Percentiles rank a stretch among this genome's conserved stretches.
These are phyloP conservation scores for Botrytis elliptica DNA, from an alignment of 2,329 filamentous ascomycete genomes.

Conservation along the genomic window DNA sequence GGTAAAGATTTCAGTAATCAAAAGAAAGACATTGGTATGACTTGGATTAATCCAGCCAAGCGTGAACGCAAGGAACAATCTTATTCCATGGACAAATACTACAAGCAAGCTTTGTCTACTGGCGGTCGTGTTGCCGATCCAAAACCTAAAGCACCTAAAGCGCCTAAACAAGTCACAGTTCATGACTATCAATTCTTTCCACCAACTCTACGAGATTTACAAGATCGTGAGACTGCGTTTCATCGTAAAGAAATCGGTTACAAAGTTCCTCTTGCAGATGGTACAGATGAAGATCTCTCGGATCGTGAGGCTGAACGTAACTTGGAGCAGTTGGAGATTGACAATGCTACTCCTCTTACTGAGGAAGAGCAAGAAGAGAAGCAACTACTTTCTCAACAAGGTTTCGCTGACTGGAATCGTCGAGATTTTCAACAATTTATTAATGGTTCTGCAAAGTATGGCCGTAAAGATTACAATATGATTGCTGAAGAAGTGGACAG, in stretches of 20 bases:
- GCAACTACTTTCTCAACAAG: slow-evolving; percentile 73
- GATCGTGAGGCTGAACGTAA: slow-evolving; percentile 86
- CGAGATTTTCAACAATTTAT: slow-evolving; percentile 98
- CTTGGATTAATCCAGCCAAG: slow-evolving; percentile 98
- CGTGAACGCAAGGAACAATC: slow-evolving; percentile 97
- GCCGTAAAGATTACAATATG: slow-evolving; percentile 77
- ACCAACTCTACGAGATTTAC: slow-evolving; percentile 75
- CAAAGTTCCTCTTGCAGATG: slow-evolving; percentile 86
- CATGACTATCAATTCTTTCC: slow-evolving; percentile 99
- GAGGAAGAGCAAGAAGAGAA: slow-evolving; percentile 91
- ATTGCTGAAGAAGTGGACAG: slow-evolving; percentile 90
- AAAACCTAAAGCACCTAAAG: slow-evolving; percentile 92
- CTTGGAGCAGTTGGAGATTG: slow-evolving; percentile 86
- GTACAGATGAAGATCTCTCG: slow-evolving; percentile 80
- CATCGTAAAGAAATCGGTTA: slow-evolving; percentile 96
- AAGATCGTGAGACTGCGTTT: slow-evolving; percentile 93
- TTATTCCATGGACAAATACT: slow-evolving; percentile 99
- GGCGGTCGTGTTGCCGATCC: slow-evolving; percentile 75
- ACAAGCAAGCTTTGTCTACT: slow-evolving; percentile 83
- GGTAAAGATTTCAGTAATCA: slow-evolving; percentile 90
- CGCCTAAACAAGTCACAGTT: slow-evolving; percentile 86
- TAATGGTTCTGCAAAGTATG: slow-evolving; percentile 91
- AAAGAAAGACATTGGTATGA: slow-evolving; percentile 89
- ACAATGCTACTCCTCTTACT: slow-evolving; percentile 82
- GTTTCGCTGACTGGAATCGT: slow-evolving; percentile 93